These are phyloP conservation scores for Arachis hypogaea DNA, from an alignment of 306 rosid species.

Conservation along the genomic window DNA sequence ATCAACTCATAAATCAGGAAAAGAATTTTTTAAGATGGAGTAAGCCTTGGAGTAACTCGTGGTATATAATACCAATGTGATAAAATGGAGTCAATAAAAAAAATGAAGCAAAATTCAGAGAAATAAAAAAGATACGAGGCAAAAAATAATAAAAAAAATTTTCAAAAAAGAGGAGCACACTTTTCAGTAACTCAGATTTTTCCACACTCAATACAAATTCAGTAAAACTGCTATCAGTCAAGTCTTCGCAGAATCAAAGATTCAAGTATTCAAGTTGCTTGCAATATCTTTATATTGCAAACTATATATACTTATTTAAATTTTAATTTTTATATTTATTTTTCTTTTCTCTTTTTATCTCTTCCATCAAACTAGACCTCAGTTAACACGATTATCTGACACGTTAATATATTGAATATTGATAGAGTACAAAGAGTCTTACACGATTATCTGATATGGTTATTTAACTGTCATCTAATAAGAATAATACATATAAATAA, in stretches of 20 bases:
- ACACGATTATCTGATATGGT: too few species aligned
- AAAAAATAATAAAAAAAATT: background rate
- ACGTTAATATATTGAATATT: too few species aligned
- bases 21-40: background rate
- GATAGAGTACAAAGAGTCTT: too few species aligned
- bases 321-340: too few species aligned
- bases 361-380: too few species aligned
- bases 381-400: too few species aligned
- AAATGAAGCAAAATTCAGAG: background rate
- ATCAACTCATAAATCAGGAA: background rate
- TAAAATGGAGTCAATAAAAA: background rate
- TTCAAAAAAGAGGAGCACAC: slow-evolving; percentile 45
- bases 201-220: slow-evolving; percentile 62
- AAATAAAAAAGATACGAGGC: too few species aligned
- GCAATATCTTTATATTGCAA: slow-evolving; percentile 47
- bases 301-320: too few species aligned
- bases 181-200: slow-evolving; percentile 68
- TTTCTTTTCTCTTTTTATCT: too few species aligned
- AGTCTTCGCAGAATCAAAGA: slow-evolving; percentile 79
- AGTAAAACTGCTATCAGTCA: slow-evolving; percentile 65
- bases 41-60: background rate
- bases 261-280: slow-evolving; percentile 39
- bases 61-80: background rate
- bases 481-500: too few species aligned
- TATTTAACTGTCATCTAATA: too few species aligned